Evolutionary conservation across 2,329 filamentous ascomycete genomes (phyloP).

Genomic region (Fusarium xyrophilum): DNA sequence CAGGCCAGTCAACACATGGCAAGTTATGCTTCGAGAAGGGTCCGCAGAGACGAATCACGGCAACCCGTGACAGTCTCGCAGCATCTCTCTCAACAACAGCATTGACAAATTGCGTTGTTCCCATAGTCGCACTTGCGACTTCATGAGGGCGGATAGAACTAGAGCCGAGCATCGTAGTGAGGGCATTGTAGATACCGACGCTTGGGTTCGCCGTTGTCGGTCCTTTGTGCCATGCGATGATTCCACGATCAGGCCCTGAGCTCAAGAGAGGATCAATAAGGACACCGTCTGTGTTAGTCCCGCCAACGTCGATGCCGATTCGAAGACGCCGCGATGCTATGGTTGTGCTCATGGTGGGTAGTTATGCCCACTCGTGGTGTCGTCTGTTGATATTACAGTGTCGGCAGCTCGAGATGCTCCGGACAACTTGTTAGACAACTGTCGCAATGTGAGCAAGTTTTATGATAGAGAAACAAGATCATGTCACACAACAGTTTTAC

Average conservation of each 20-base stretch:
- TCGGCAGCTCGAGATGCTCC: background rate
- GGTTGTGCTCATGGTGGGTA: constrained; percentile 14
- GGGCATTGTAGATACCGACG: constrained; percentile 54
- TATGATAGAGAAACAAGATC: background rate
- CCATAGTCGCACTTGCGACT: constrained; percentile 59
- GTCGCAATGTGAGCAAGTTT: background rate
- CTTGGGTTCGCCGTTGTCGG: constrained; percentile 58
- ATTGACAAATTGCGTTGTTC: constrained; percentile 66
- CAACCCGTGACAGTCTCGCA: constrained; percentile 56
- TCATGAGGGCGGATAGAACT: constrained; percentile 45
- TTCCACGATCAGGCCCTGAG: constrained; percentile 49
- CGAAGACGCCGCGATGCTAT: constrained; percentile 42
- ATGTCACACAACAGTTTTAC: background rate
- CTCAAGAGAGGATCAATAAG: constrained; percentile 53
- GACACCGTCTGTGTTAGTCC: constrained; percentile 62
- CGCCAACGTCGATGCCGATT: constrained; percentile 57
- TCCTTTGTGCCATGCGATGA: constrained; percentile 58
- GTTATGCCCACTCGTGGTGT: background rate
- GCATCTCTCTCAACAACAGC: constrained; percentile 62
- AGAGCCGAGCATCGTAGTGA: constrained; percentile 52
- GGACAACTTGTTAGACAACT: background rate
- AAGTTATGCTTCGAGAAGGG: constrained; percentile 60
- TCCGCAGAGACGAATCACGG: constrained; percentile 61
- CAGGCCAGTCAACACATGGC: constrained; percentile 62
- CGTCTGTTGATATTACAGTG: background rate